A percentile compares a stretch with the other conserved stretches of the same genome.
Evolutionary conservation across 768 basidiomycete genomes (phyloP).

Genomic region (Mycena crocata): DNA sequence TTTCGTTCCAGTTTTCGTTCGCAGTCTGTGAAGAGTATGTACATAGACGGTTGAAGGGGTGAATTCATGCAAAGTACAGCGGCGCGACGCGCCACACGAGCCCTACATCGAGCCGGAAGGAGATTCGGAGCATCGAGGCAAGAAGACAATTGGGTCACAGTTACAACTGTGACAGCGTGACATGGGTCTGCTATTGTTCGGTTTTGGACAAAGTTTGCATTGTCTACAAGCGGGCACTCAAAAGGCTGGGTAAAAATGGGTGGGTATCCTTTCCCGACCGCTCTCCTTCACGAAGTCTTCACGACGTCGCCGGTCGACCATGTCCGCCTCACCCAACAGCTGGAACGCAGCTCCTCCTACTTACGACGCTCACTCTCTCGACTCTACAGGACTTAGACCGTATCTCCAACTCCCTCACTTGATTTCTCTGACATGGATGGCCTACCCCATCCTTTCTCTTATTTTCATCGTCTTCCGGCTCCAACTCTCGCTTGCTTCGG

Average conservation of each 20-base stretch:
- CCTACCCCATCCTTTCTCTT: slow-evolving; percentile 90
- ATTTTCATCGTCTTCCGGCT: slow-evolving; percentile 89
- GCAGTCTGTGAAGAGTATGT: too few relatives aligned
- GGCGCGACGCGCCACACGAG: too few relatives aligned
- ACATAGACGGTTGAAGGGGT: background rate
- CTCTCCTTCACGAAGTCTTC: slow-evolving; percentile 31
- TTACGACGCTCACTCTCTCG: slow-evolving; percentile 33
- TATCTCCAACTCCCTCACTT: slow-evolving; percentile 88
- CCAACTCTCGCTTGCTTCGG: slow-evolving; percentile 75
- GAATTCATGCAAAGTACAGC: too few relatives aligned
- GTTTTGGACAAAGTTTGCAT: background rate
- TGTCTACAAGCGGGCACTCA: slow-evolving; percentile 2
- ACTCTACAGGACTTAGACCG: slow-evolving; percentile 64
- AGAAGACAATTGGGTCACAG: background rate
- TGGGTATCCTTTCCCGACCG: slow-evolving; percentile 19
- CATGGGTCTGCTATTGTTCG: background rate
- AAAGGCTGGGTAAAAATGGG: slow-evolving; percentile 19
- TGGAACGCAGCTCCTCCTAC: slow-evolving; percentile 29
- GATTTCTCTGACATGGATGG: slow-evolving; percentile 90
- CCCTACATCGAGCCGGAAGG: background rate
- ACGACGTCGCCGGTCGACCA: slow-evolving; percentile 53
- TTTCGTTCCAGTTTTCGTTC: too few relatives aligned
- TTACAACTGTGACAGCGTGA: background rate
- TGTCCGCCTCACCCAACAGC: slow-evolving; percentile 24
- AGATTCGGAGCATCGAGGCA: too few relatives aligned